phyloP scores from a whole-genome alignment of 768 basidiomycete genomes.

The Russula compacta region DNA sequence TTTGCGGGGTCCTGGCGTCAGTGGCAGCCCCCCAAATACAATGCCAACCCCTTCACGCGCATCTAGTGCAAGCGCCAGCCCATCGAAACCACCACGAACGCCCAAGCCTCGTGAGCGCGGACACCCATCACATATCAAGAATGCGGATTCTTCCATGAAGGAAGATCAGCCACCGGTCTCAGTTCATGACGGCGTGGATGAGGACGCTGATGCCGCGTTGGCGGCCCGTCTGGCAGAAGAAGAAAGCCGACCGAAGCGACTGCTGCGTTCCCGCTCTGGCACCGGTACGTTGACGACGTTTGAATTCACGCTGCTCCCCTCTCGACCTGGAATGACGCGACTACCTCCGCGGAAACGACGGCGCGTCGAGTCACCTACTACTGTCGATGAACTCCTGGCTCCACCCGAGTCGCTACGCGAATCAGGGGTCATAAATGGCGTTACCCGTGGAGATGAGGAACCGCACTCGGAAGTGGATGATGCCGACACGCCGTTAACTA shows the following conservation, averaged over 20 bases:
- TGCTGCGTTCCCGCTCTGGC: slow-evolving; percentile 27
- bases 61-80: slow-evolving; percentile 5
- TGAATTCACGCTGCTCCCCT: slow-evolving; percentile 8
- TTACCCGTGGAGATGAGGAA: slow-evolving; percentile 21
- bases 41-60: slow-evolving; percentile 6
- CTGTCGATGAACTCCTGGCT: slow-evolving; percentile 16
- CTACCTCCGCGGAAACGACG: slow-evolving; percentile 24
- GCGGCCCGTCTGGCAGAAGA: slow-evolving; percentile 27
- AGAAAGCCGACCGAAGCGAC: slow-evolving; percentile 22
- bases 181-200: slow-evolving; percentile 11
- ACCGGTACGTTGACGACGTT: slow-evolving; percentile 18
- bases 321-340: not conserved
- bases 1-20: slow-evolving; percentile 14
- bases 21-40: slow-evolving; percentile 14
- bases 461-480: slow-evolving; percentile 42
- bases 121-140: not conserved
- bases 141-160: slow-evolving; percentile 17
- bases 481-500: slow-evolving; percentile 41
- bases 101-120: slow-evolving; percentile 1
- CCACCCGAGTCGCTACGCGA: slow-evolving; percentile 8
- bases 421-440: not conserved
- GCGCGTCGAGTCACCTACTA: slow-evolving; percentile 26
- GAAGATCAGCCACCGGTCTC: slow-evolving; percentile 17
- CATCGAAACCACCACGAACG: not conserved
- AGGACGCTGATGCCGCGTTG: slow-evolving; percentile 23